phyloP scores from a whole-genome alignment of 75 land plant species.

The Sequoiadendron giganteum region DNA sequence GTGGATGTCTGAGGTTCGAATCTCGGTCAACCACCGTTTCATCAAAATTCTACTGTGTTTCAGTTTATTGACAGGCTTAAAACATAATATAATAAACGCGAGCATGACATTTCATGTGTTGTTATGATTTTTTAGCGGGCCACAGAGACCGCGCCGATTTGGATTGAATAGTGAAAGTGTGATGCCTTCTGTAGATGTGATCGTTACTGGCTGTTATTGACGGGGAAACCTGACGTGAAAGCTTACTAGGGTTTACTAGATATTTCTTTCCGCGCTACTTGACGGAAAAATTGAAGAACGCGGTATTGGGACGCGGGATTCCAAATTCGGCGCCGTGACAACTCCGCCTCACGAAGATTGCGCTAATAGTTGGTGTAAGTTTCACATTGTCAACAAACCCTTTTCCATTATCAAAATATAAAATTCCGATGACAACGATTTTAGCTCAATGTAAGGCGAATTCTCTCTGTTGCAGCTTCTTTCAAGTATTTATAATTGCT shows the following conservation, averaged over 20 bases:
- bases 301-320: constrained; percentile 12
- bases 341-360: constrained; percentile 1
- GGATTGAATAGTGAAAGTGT: not conserved
- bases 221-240: not conserved
- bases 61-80: not conserved
- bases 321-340: constrained; percentile 8
- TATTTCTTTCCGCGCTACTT: not conserved
- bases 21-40: not conserved
- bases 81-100: not conserved
- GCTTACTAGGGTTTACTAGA: not conserved
- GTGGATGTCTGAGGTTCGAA: not conserved
- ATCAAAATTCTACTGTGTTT: not conserved
- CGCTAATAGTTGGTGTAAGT: constrained; percentile 9
- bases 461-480: not conserved
- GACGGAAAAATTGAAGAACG: not conserved
- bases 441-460: not conserved
- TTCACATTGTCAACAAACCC: not conserved
- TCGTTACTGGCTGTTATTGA: constrained; percentile 2
- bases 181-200: not conserved
- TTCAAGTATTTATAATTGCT: not conserved
- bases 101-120: not conserved
- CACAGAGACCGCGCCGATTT: not conserved
- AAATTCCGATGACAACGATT: not conserved
- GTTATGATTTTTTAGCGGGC: not conserved
- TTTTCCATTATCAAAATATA: not conserved